phyloP scores from a whole-genome alignment of 2,329 filamentous ascomycete genomes.

The Aspergillus sp. region DNA sequence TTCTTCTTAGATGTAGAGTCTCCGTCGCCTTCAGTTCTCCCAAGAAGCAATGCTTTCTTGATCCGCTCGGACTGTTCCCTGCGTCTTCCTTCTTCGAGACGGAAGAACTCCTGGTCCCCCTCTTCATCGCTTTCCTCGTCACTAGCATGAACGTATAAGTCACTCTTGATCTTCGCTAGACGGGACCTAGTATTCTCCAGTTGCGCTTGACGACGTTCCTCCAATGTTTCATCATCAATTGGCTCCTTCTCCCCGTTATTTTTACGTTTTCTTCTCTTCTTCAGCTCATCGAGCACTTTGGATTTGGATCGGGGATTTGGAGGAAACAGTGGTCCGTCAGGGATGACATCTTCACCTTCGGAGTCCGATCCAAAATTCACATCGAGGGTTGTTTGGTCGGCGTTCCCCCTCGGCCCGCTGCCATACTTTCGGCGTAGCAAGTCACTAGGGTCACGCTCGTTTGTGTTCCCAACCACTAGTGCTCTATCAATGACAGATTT shows the following conservation, averaged over 20 bases:
- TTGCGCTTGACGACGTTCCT: slow-evolving; percentile 61
- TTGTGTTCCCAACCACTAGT: slow-evolving; percentile 75
- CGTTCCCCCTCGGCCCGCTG: slow-evolving; percentile 38
- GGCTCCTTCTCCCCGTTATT: slow-evolving; percentile 53
- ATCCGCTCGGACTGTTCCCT: slow-evolving; percentile 55
- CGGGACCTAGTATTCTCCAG: slow-evolving; percentile 74
- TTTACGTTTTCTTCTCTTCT: slow-evolving; percentile 56
- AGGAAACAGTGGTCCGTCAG: slow-evolving; percentile 66
- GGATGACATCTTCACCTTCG: slow-evolving; percentile 59
- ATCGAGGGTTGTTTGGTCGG: slow-evolving; percentile 39
- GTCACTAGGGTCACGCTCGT: slow-evolving; percentile 71
- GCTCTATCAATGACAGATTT: slow-evolving; percentile 73
- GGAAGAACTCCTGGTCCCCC: slow-evolving; percentile 73
- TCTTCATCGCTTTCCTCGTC: slow-evolving; percentile 89
- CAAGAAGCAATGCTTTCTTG: slow-evolving; percentile 48
- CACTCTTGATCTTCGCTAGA: slow-evolving; percentile 77
- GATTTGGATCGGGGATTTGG: slow-evolving; percentile 48
- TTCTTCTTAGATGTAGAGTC: slow-evolving; percentile 26
- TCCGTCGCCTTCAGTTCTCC: slow-evolving; percentile 28
- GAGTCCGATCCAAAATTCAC: slow-evolving; percentile 70
- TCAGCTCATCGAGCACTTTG: slow-evolving; percentile 58
- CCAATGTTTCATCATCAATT: slow-evolving; percentile 60
- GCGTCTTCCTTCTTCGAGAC: slow-evolving; percentile 67
- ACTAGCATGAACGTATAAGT: slow-evolving; percentile 74
- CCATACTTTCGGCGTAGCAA: slow-evolving; percentile 70